These are phyloP conservation scores for Thermothielavioides terrestris DNA, from an alignment of 495 filamentous ascomycete genomes.

Conservation along the genomic window DNA sequence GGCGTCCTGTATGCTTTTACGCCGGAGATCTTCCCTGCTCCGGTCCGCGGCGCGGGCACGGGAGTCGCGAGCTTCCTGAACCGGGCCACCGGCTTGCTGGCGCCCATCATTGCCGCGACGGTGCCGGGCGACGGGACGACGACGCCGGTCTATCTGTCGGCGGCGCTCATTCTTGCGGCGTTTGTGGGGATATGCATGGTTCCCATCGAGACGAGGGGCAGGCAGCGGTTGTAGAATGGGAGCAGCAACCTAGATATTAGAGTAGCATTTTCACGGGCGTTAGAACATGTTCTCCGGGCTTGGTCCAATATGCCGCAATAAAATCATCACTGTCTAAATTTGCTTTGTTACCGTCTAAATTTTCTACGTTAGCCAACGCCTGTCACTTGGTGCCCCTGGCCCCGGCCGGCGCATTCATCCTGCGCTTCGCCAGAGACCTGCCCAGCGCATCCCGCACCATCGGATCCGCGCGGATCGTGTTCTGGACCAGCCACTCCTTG, in stretches of 20 bases:
- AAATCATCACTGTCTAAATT: constrained; percentile 3
- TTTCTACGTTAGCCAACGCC: not conserved
- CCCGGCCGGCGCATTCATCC: constrained; percentile 47
- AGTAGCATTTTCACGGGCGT: not conserved
- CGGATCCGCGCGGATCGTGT: constrained; percentile 60
- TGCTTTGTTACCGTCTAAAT: too few species aligned
- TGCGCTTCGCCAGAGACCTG: constrained; percentile 49
- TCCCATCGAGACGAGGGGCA: constrained; percentile 68
- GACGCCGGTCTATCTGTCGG: constrained; percentile 65
- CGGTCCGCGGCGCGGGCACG: constrained; percentile 69
- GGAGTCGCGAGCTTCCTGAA: constrained; percentile 68
- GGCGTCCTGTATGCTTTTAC: constrained; percentile 83
- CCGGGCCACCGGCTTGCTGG: constrained; percentile 62
- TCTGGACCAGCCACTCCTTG: constrained; percentile 69
- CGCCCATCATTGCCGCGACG: constrained; percentile 69
- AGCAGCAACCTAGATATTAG: not conserved
- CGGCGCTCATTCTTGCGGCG: constrained; percentile 58
- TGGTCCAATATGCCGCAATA: not conserved
- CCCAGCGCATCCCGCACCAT: constrained; percentile 69
- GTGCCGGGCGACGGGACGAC: constrained; percentile 56
- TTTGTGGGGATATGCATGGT: constrained; percentile 54
- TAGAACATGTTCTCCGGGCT: not conserved
- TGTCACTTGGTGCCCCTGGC: constrained; percentile 43
- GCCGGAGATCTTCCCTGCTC: constrained; percentile 74
- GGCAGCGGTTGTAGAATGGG: constrained; percentile 51